Evolutionary conservation across 2,329 filamentous ascomycete species (phyloP).

Genomic region (Orbilia quercus): DNA sequence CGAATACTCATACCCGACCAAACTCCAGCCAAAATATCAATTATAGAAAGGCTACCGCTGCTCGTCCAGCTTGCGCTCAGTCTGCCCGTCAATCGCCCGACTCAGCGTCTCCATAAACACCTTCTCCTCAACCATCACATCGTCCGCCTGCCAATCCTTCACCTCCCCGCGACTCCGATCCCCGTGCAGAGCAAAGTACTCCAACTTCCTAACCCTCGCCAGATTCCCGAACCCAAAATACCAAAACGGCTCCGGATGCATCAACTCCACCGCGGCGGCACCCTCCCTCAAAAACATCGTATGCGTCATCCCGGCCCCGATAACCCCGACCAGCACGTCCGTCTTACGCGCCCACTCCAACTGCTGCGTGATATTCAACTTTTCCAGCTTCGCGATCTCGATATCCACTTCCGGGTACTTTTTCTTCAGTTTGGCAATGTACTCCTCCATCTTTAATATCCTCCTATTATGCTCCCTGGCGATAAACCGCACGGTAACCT

Average conservation of each 20-base stretch:
- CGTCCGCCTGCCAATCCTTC: slow-evolving; percentile 32
- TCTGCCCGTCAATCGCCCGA: slow-evolving; percentile 26
- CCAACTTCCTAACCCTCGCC: slow-evolving; percentile 20
- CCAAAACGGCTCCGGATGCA: slow-evolving; percentile 33
- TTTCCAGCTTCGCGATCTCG: slow-evolving; percentile 57
- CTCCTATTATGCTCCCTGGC: slow-evolving; percentile 57
- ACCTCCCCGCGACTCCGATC: slow-evolving; percentile 11
- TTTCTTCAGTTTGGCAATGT: slow-evolving; percentile 43
- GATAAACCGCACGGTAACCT: slow-evolving; percentile 57
- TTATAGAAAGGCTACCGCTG: neutral
- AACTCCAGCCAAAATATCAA: neutral
- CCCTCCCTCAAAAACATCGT: slow-evolving; percentile 57
- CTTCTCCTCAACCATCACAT: slow-evolving; percentile 24
- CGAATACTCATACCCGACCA: neutral
- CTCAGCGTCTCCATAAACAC: slow-evolving; percentile 25
- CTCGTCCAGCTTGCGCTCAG: neutral
- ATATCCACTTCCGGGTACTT: slow-evolving; percentile 56
- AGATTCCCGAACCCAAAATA: slow-evolving; percentile 39
- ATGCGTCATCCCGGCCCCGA: slow-evolving; percentile 60
- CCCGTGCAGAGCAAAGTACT: slow-evolving; percentile 27
- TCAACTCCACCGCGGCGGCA: slow-evolving; percentile 29
- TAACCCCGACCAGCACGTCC: slow-evolving; percentile 59
- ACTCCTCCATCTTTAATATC: slow-evolving; percentile 53
- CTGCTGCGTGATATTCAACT: slow-evolving; percentile 57
- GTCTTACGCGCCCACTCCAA: slow-evolving; percentile 56